These are phyloP conservation scores for Stachybotrys echinatus DNA, from an alignment of 2,329 filamentous ascomycete species.

Conservation along the genomic window DNA sequence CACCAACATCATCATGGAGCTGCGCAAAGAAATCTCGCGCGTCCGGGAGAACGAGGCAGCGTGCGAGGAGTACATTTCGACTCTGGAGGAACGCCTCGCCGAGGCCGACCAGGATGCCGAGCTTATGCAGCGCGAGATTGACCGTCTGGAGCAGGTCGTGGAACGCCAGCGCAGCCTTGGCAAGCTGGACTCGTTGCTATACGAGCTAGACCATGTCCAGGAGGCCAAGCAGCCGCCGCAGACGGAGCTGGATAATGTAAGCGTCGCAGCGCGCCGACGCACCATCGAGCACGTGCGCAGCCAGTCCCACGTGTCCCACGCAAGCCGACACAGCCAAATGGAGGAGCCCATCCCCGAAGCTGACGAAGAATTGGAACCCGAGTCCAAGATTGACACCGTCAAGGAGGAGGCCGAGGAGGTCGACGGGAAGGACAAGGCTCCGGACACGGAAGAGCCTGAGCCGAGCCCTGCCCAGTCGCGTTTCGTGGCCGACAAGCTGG, in stretches of 20 bases:
- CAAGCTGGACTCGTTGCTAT: constrained; percentile 85
- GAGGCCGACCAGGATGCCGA: constrained; percentile 95
- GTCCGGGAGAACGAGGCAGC: constrained; percentile 85
- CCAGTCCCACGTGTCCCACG: constrained; percentile 35
- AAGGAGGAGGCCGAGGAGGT: constrained; percentile 24
- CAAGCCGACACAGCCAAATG: constrained; percentile 48
- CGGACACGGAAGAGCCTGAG: constrained; percentile 24
- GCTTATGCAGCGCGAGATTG: constrained; percentile 93
- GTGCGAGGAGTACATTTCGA: constrained; percentile 95
- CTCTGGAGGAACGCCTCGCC: constrained; percentile 87
- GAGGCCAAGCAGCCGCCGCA: constrained; percentile 37
- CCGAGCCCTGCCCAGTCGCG: constrained; percentile 75
- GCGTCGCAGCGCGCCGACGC: constrained; percentile 35
- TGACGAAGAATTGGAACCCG: constrained; percentile 35
- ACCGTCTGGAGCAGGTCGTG: constrained; percentile 88
- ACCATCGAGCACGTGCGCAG: constrained; percentile 48
- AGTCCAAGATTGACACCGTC: constrained; percentile 24
- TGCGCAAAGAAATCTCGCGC: constrained; percentile 86
- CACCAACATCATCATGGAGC: constrained; percentile 73
- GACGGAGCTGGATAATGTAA: constrained; percentile 29
- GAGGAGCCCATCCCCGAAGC: constrained; percentile 51
- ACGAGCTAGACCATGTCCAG: constrained; percentile 80
- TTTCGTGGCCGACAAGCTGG: constrained; percentile 88
- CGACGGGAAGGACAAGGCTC: background rate
- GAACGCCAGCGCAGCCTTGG: constrained; percentile 93